Evolutionary conservation across 2,329 filamentous ascomycete species (phyloP).

Genomic region (Sporothrix euskadiensis): DNA sequence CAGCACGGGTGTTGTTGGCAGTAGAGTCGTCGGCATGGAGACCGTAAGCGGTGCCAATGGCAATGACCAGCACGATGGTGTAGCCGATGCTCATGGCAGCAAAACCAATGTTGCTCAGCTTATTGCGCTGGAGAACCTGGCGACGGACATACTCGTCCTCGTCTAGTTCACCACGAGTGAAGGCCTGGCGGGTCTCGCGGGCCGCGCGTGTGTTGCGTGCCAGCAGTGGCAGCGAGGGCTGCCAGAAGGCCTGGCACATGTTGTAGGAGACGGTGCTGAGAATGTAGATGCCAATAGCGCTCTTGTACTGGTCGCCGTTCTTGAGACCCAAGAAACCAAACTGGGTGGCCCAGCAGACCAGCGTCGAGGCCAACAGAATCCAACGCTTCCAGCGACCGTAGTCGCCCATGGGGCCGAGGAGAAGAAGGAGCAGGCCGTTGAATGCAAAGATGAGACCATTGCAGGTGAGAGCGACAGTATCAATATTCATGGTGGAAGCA

Average conservation of each 20-base stretch:
- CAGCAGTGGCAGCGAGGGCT: not conserved
- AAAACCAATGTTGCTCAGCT: conserved; percentile 9
- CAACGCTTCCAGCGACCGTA: conserved; percentile 12
- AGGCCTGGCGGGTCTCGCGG: conserved; percentile 1
- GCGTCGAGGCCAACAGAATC: not conserved
- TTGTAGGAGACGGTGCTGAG: not conserved
- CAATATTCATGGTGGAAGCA: conserved; percentile 1
- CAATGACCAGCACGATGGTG: not conserved
- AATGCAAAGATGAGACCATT: conserved; percentile 7
- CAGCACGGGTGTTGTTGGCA: conserved; percentile 1
- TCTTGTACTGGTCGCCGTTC: conserved; percentile 6
- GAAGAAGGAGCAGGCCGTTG: not conserved
- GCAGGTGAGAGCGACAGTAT: conserved; percentile 1
- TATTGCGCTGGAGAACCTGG: not conserved
- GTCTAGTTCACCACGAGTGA: not conserved
- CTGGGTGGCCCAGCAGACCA: not conserved
- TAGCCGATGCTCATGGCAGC: conserved; percentile 7
- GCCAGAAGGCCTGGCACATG: conserved; percentile 12
- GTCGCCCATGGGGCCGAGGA: conserved; percentile 2
- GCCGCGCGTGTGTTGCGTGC: not conserved
- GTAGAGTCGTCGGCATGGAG: conserved; percentile 8
- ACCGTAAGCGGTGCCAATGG: conserved; percentile 8
- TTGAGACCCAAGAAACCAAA: not conserved
- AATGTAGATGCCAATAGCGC: not conserved
- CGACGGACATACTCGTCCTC: not conserved